Conservation (phyloP, 2,329 filamentous ascomycete species). For the Gliomastix tumulicola region DNA sequence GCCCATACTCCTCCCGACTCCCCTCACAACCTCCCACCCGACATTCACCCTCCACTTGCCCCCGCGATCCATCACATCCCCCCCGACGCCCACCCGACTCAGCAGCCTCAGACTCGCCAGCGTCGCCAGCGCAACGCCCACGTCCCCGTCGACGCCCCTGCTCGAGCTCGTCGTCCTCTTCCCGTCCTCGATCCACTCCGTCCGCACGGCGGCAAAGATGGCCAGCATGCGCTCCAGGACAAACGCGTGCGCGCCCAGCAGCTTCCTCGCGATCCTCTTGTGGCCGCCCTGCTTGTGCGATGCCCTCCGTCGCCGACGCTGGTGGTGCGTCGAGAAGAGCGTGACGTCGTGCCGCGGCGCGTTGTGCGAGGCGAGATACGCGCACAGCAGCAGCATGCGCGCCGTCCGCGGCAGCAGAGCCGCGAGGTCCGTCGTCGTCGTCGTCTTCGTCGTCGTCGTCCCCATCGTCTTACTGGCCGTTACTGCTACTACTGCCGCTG, state of each 20-base stretch:
- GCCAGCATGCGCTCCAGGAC: constrained; percentile 72
- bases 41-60: constrained; percentile 74
- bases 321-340: constrained; percentile 68
- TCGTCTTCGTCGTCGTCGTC: constrained; percentile 6
- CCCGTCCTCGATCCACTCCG: constrained; percentile 38
- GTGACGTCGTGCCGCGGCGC: constrained; percentile 63
- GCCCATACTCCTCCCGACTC: constrained; percentile 64
- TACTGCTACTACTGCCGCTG: constrained; percentile 1
- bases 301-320: constrained; percentile 38
- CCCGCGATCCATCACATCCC: constrained; percentile 61
- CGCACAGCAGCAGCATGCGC: constrained; percentile 65
- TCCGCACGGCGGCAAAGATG: constrained; percentile 62
- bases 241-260: constrained; percentile 72
- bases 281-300: constrained; percentile 31
- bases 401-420: constrained; percentile 63
- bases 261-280: constrained; percentile 68
- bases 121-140: constrained; percentile 63
- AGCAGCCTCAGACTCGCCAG: constrained; percentile 64
- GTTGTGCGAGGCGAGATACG: constrained; percentile 79
- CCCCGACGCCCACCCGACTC: constrained; percentile 49
- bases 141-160: constrained; percentile 41
- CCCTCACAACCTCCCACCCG: constrained; percentile 68
- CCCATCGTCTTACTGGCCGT: too few relatives aligned
- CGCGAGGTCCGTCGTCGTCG: constrained; percentile 35
- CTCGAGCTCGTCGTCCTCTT: constrained; percentile 12